phyloP scores from a whole-genome alignment of 1,284 basidiomycete genomes.

The Spongiforma sp. region DNA sequence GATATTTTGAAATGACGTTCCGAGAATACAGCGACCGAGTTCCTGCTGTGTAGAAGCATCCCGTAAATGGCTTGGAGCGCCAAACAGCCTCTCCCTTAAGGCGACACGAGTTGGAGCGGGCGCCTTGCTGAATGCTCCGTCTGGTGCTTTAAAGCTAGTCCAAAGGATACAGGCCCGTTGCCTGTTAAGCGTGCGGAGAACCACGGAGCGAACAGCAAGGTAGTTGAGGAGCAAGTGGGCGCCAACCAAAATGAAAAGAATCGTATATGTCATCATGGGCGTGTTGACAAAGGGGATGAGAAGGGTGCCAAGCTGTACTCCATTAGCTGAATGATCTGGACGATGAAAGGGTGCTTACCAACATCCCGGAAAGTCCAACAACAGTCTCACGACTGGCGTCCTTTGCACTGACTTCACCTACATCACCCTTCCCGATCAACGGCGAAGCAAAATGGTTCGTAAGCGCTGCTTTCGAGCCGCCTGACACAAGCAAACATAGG shows the following conservation, averaged over 20 bases:
- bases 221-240: slow-evolving; percentile 66
- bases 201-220: slow-evolving; percentile 59
- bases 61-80: slow-evolving; percentile 41
- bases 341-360: slow-evolving; percentile 47
- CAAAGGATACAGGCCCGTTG: slow-evolving; percentile 62
- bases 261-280: slow-evolving; percentile 51
- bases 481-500: slow-evolving; percentile 63
- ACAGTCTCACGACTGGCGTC: slow-evolving; percentile 75
- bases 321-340: slow-evolving; percentile 7
- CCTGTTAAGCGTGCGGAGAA: slow-evolving; percentile 60
- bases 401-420: slow-evolving; percentile 74
- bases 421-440: slow-evolving; percentile 53
- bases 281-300: slow-evolving; percentile 61
- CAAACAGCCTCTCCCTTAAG: slow-evolving; percentile 44
- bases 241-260: slow-evolving; percentile 54
- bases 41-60: slow-evolving; percentile 35
- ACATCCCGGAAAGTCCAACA: slow-evolving; percentile 65
- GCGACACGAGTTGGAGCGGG: slow-evolving; percentile 42
- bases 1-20: slow-evolving; percentile 41
- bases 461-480: slow-evolving; percentile 72
- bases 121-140: slow-evolving; percentile 11
- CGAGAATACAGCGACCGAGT: slow-evolving; percentile 51
- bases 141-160: slow-evolving; percentile 41
- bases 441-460: slow-evolving; percentile 67
- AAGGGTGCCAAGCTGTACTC: slow-evolving; percentile 57